Evolutionary conservation across 2,329 filamentous ascomycete genomes (phyloP), one percentile per base, ranked within the genome.

Genomic region (Exophiala bonariae): DNA sequence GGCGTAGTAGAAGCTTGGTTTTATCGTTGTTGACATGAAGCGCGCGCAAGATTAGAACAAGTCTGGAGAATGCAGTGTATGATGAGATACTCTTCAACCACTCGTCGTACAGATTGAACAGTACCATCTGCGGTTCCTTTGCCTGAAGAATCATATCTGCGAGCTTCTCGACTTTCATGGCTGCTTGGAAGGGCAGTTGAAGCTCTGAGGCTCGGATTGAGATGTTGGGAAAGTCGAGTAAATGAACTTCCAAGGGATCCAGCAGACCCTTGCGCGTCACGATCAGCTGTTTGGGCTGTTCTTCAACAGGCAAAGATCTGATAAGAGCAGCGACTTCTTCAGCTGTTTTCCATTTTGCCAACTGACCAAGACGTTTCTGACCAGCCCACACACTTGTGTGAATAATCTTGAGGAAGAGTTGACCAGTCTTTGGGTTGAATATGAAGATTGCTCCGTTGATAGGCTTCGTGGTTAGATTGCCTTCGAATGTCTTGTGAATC

Each of bases 381-480:
- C 93, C 93, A 41, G 93, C 93, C 93, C 93, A 99, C 20, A 99
- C 95, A 64, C 91, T 96, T 1, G 93, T 99, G 71, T 99, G 95
- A 58, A 99, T 99, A 61, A 99, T 97, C 79, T 99, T 99, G 65
- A 99, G 72, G 82, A 99, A 99, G 31, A 99, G 73, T 64, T 99
- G 93, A 41, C 93, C 93, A 42, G 93, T 99, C 49, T 92, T 83
- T n/a, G 95, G 93, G 67, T 99, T 99, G 81, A 99, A 97, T 65
- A 99, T 99, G 77, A 99, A 99, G 66, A 99, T 97, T 36, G 95
- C 93, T 66, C 93, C 93, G 67, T 99, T 99, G 78, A 99, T 99
- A 3, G 93, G 93, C 72, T 99, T 99, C 2, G 93, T 99, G 0
- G 93, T 99, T 81, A 99, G 77, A 66, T 99, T 99, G 61, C 93